Conservation (phyloP, 1,284 basidiomycete species). For the Phenoliferia sp. region DNA sequence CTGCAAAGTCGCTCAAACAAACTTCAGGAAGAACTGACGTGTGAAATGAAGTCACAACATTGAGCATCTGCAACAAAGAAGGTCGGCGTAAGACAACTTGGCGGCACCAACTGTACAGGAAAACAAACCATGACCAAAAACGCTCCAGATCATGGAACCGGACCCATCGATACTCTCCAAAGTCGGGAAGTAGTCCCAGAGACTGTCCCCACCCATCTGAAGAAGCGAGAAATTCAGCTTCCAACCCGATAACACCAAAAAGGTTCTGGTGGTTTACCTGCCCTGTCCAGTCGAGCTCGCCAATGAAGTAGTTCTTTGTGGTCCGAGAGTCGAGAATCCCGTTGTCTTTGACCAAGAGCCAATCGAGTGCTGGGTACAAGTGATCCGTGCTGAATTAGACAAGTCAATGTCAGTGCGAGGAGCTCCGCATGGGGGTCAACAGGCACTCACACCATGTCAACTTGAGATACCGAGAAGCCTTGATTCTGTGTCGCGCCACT, state of each 20-base stretch:
- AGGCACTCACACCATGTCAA: slow-evolving; percentile 26
- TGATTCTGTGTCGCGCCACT: slow-evolving; percentile 19
- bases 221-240: not conserved
- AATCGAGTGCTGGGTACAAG: slow-evolving; percentile 34
- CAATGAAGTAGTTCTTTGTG: slow-evolving; percentile 29
- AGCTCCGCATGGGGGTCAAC: not conserved
- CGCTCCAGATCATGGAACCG: slow-evolving; percentile 34
- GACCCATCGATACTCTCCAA: slow-evolving; percentile 15
- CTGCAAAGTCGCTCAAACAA: not conserved
- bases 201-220: slow-evolving; percentile 23
- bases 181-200: slow-evolving; percentile 20
- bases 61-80: slow-evolving; percentile 13
- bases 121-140: slow-evolving; percentile 27
- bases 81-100: not conserved
- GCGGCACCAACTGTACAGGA: not conserved
- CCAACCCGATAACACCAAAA: too few relatives aligned
- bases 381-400: slow-evolving; percentile 31
- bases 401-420: not conserved
- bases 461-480: slow-evolving; percentile 9
- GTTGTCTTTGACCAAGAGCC: slow-evolving; percentile 28
- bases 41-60: slow-evolving; percentile 30
- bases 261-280: too few relatives aligned
- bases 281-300: slow-evolving; percentile 36
- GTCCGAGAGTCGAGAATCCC: not conserved
- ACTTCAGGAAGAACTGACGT: slow-evolving; percentile 6